A percentile compares a stretch with the other conserved stretches of the same genome.
These are phyloP conservation scores for Plenodomus biglobosus DNA, from an alignment of 2,329 filamentous ascomycete species.

Conservation along the genomic window DNA sequence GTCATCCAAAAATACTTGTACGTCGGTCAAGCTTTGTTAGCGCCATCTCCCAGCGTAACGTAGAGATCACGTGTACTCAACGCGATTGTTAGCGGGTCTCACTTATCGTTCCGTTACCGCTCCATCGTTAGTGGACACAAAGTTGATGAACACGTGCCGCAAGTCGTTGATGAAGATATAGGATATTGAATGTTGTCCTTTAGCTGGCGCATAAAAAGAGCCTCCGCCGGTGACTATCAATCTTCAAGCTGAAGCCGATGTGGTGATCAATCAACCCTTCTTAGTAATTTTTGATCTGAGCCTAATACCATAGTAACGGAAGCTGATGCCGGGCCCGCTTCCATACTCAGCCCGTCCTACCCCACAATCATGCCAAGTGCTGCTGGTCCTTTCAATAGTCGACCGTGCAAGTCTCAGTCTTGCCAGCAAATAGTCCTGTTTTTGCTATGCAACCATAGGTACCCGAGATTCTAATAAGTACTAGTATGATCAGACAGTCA, in stretches of 20 bases:
- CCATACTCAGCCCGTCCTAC: not conserved
- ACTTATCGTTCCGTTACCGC: conserved; percentile 12
- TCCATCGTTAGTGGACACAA: conserved; percentile 6
- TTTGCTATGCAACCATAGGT: conserved; percentile 8
- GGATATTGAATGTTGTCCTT: not conserved
- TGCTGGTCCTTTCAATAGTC: too few species aligned
- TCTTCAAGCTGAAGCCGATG: too few species aligned
- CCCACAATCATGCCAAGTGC: not conserved
- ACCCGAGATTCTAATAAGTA: conserved; percentile 10
- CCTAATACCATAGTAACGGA: not conserved
- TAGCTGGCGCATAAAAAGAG: not conserved
- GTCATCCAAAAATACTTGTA: conserved; percentile 6
- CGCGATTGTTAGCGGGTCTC: conserved; percentile 2
- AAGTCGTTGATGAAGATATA: not conserved
- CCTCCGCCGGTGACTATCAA: not conserved
- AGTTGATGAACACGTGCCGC: too few species aligned
- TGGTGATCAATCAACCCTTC: too few species aligned
- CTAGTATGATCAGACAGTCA: conserved; percentile 13
- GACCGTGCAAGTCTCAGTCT: too few species aligned
- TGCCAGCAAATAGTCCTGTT: conserved; percentile 1
- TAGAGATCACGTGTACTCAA: not conserved
- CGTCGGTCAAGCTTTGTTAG: not conserved
- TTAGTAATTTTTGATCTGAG: too few species aligned
- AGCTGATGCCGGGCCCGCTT: not conserved
- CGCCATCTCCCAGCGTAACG: not conserved